A percentile compares a stretch with the other conserved stretches of the same genome.
These are phyloP conservation scores for Diatrype stigma DNA, from an alignment of 2,329 filamentous ascomycete species.

Conservation along the genomic window DNA sequence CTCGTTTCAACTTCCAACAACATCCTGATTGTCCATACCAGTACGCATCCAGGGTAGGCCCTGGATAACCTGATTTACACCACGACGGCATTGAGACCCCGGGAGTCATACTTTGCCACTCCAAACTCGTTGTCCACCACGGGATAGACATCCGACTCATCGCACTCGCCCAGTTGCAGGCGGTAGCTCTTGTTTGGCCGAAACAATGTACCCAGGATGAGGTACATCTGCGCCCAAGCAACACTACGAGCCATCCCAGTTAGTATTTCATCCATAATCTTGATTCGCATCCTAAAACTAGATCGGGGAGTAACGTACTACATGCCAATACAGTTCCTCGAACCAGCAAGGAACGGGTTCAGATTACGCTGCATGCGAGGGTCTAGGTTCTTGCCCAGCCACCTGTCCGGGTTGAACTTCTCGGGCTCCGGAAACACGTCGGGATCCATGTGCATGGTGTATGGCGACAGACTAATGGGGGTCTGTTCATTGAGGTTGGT, in stretches of 20 bases:
- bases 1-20: too few species aligned
- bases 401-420: conserved; percentile 9
- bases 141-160: conserved; percentile 1
- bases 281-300: too few species aligned
- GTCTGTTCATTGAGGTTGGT: conserved; percentile 1
- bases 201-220: conserved; percentile 1
- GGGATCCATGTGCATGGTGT: conserved; percentile 9
- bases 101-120: not conserved
- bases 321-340: conserved; percentile 12
- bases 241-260: not conserved
- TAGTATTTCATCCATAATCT: too few species aligned
- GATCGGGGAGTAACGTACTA: conserved; percentile 1
- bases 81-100: conserved; percentile 1
- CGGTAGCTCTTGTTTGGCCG: conserved; percentile 1
- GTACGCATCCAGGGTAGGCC: too few species aligned
- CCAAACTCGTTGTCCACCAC: conserved; percentile 2
- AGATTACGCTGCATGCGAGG: conserved; percentile 11
- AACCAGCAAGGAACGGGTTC: conserved; percentile 14
- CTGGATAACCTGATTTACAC: not conserved
- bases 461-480: conserved; percentile 9
- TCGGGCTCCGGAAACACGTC: conserved; percentile 9
- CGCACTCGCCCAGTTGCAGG: not conserved
- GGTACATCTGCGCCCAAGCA: conserved; percentile 4
- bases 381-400: conserved; percentile 8
- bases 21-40: too few species aligned